Percentiles rank a stretch among this genome's conserved stretches.
phyloP scores from a whole-genome alignment of 2,329 filamentous ascomycete genomes.

The Parascedosporium putredinis region DNA sequence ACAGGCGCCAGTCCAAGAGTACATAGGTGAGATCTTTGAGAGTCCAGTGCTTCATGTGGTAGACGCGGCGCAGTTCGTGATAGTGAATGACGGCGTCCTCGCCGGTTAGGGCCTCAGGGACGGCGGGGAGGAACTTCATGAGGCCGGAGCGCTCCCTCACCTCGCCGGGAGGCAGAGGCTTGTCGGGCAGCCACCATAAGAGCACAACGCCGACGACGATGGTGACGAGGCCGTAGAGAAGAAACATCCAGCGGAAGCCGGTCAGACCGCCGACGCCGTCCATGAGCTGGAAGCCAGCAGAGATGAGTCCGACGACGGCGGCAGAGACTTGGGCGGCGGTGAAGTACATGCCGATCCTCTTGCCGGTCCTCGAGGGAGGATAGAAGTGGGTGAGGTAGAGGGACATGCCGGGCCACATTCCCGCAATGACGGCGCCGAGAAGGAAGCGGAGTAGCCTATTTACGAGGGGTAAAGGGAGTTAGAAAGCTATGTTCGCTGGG shows the following conservation, averaged over 20 bases:
- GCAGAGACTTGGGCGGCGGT: slow-evolving; percentile 83
- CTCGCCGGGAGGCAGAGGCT: slow-evolving; percentile 65
- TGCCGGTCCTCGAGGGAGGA: slow-evolving; percentile 73
- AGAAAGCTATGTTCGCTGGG: no score
- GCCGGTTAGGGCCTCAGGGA: slow-evolving; percentile 61
- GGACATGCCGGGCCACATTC: slow-evolving; percentile 93
- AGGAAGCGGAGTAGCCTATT: slow-evolving; percentile 65
- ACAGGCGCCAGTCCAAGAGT: slow-evolving; percentile 76
- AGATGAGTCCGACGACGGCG: slow-evolving; percentile 79
- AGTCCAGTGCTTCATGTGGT: slow-evolving; percentile 65
- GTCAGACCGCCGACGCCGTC: slow-evolving; percentile 66
- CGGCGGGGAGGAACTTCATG: slow-evolving; percentile 55
- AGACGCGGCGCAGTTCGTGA: slow-evolving; percentile 69
- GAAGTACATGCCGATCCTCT: slow-evolving; percentile 82
- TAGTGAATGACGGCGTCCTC: slow-evolving; percentile 77
- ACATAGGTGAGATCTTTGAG: slow-evolving; percentile 59
- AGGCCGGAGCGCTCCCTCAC: slow-evolving; percentile 37
- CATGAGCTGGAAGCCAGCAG: slow-evolving; percentile 86
- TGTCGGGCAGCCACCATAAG: slow-evolving; percentile 85
- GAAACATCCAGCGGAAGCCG: slow-evolving; percentile 88
- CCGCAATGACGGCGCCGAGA: slow-evolving; percentile 77
- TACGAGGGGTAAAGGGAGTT: not conserved
- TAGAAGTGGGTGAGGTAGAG: slow-evolving; percentile 91
- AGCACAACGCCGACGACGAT: slow-evolving; percentile 61
- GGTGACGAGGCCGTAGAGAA: slow-evolving; percentile 71